Percentiles rank a stretch among this genome's conserved stretches.
phyloP scores from a whole-genome alignment of 805 yeast genomes.

The Nematodospora valgi region DNA sequence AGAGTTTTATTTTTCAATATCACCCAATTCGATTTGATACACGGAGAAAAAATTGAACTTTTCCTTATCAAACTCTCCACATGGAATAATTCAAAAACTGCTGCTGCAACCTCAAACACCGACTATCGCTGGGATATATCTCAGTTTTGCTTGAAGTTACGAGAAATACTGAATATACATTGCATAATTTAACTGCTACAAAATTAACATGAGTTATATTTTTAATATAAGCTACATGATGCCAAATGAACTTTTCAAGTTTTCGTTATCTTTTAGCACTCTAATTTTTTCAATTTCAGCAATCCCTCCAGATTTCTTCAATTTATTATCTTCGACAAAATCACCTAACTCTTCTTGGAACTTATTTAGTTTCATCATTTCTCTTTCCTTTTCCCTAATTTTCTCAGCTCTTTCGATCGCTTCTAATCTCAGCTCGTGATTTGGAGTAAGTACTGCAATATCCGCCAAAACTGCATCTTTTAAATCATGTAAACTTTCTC shows the following conservation, averaged over 20 bases:
- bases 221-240: slow-evolving; percentile 15
- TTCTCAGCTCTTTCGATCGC: slow-evolving; percentile 89
- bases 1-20: neutral
- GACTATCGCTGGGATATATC: too few relatives aligned
- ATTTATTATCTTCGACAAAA: slow-evolving; percentile 73
- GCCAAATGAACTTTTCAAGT: slow-evolving; percentile 49
- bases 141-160: too few relatives aligned
- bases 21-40: neutral
- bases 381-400: slow-evolving; percentile 67
- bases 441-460: slow-evolving; percentile 74
- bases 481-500: slow-evolving; percentile 52
- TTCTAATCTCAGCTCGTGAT: slow-evolving; percentile 79
- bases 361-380: slow-evolving; percentile 51
- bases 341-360: slow-evolving; percentile 84
- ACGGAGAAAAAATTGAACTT: too few relatives aligned
- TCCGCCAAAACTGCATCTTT: slow-evolving; percentile 79
- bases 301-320: slow-evolving; percentile 84
- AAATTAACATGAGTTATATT: too few relatives aligned
- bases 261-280: slow-evolving; percentile 64
- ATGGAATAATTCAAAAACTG: too few relatives aligned
- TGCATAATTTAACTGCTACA: too few relatives aligned
- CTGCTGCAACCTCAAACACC: too few relatives aligned
- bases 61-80: too few relatives aligned
- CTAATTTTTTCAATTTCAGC: slow-evolving; percentile 79
- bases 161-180: too few relatives aligned